Percentiles rank a stretch among this genome's conserved stretches.
These are phyloP conservation scores for Amphibolis antarctica DNA, from an alignment of 106 monocot genomes.

Conservation along the genomic window DNA sequence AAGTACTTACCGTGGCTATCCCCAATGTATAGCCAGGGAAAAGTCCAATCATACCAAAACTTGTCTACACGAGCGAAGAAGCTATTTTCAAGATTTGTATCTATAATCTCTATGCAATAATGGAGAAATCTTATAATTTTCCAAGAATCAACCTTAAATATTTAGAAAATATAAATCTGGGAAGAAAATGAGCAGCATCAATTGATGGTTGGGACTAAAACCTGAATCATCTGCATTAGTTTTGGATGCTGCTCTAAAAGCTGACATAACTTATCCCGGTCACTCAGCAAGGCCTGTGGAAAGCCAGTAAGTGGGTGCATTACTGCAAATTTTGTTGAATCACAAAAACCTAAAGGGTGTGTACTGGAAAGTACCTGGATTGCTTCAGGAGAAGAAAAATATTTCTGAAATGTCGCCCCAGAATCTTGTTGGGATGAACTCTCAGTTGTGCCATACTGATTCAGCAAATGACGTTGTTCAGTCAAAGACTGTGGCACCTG, in stretches of 20 bases:
- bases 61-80: too few species aligned
- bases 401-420: slow-evolving; percentile 60
- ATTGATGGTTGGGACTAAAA: slow-evolving; percentile 12
- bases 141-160: too few species aligned
- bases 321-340: not conserved
- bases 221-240: slow-evolving; percentile 99
- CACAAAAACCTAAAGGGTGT: not conserved
- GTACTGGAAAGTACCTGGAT: slow-evolving; percentile 47
- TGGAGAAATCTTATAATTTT: too few species aligned
- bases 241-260: slow-evolving; percentile 93
- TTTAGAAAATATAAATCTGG: too few species aligned
- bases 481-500: slow-evolving; percentile 16
- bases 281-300: slow-evolving; percentile 76
- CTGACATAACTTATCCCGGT: slow-evolving; percentile 88
- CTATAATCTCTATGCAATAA: too few species aligned
- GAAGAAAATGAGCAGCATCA: too few species aligned
- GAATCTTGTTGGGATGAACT: slow-evolving; percentile 38
- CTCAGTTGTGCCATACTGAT: slow-evolving; percentile 23
- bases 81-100: too few species aligned
- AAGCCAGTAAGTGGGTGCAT: not conserved
- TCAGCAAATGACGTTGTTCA: slow-evolving; percentile 27
- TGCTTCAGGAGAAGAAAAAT: slow-evolving; percentile 88
- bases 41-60: too few species aligned
- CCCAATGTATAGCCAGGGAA: too few species aligned
- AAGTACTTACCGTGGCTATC: too few species aligned